Base-by-base conservation (phyloP, 176 grass and related monocot species). In the Carex pumila region DNA sequence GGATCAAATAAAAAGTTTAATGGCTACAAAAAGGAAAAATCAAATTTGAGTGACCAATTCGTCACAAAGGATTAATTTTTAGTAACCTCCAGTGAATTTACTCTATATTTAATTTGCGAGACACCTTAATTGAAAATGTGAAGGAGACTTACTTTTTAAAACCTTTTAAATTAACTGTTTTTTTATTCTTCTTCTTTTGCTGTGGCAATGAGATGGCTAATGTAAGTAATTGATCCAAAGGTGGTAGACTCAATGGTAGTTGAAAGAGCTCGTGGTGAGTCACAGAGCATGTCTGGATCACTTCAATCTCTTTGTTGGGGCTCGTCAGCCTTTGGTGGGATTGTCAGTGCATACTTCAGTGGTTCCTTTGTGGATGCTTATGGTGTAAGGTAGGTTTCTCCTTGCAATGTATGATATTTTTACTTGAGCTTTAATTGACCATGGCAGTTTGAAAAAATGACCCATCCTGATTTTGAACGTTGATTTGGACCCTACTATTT, bases 201-300 rank as follows among this genome's bases (percentile, higher is more conserved):
- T 3, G 21, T 81, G 59, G 18, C 10, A 55, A 69, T 34, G 25
- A 52, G 12, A 57, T 78, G 73, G 22, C 73, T 86, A 41, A 82
- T 56, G 76, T 84, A 60, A 56, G n/a, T 81, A 70, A 80, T 81
- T 83, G 34, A 66, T 55, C 53, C 87, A 19, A 58, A 97, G 94
- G 94, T 98, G 21, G 95, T 98, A 67, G 95, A 98, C 88, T 98
- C 92, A 53, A 98, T 98, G 92, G 95, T 98, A 39, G 95, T 98
- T 83, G 92, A 98, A 85, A 98, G 92, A 90, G 91, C 95, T 88
- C 95, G 92, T 50, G 95, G 95, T 53, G 95, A 98, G 83, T 94
- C 92, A 66, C 92, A 98, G 69, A 94, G 95, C 75, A 92, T 84
- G 58, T 94, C 95, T 78, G 92, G 95, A 91, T 94, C 95, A 64